Base-by-base conservation (phyloP, 805 yeast genomes). In the Yamadazyma kitorensis region DNA sequence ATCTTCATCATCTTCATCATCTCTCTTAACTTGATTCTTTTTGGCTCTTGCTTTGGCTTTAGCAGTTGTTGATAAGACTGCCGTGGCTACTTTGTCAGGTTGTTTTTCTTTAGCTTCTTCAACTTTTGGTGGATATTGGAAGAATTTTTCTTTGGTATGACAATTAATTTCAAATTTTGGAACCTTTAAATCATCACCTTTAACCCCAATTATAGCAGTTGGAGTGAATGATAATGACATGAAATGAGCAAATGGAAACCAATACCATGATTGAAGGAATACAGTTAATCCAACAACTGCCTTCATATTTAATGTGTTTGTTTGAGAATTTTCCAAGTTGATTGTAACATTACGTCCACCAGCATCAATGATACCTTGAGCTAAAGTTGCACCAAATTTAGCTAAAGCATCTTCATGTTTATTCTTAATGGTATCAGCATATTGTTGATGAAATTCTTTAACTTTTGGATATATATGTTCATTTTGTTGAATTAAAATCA, bases 321-420 rank as follows among this genome's bases (percentile, higher is more conserved):
- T 87, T 47, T 88, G 89, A 16, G 80, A 52, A 57, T 89, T 86
- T 60, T 93, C 97, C 32, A 91, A 70, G 48, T 84, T 84, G 45
- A 93, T 88, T 0, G 98, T 88, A n/a, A 85, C 95, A 52, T 93
- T 93, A 56, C 98, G 80, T 9, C 98, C 98, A 62, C 98, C 97
- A 8, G 98, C 98, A 65, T 93, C 97, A 57, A 93, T 81, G 44
- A 93, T 91, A 60, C 98, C 98, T 67, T 91, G 97, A 10, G 96
- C 91, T 31, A 93, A 67, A 12, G 97, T 86, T 19, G 98, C 97
- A 56, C 98, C 98, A 63, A 91, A 93, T 65, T 88, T 89, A 24
- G 98, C 96, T 61, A 93, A 75, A 3, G 96, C 95, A 62, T 91
- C 98, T 61, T 91, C 97, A 50, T 86, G 94, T 61, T 91, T 93